Percentiles rank a stretch among this genome's conserved stretches.
Evolutionary conservation across 1,139 yeast species (phyloP).

Genomic region (Candida albicans): DNA sequence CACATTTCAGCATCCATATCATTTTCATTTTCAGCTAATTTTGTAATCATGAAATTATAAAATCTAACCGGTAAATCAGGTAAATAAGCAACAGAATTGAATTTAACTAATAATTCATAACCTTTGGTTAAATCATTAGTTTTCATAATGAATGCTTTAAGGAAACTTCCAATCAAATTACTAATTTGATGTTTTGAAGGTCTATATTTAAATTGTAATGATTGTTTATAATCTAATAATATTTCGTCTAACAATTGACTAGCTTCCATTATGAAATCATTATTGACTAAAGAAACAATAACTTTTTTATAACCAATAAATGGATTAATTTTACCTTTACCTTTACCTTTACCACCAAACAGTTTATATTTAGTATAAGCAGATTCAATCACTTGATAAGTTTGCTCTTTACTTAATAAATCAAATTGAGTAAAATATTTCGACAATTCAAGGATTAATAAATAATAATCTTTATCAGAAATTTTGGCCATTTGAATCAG

Average conservation of each 20-base stretch:
- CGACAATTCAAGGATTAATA: conserved; percentile 21
- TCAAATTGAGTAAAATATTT: conserved; percentile 21
- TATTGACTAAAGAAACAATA: conserved; percentile 51
- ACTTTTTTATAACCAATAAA: conserved; percentile 50
- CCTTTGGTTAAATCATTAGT: conserved; percentile 24
- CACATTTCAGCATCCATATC: conserved; percentile 25
- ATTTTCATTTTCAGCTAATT: conserved; percentile 19
- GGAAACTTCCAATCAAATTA: conserved; percentile 31
- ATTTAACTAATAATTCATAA: conserved; percentile 28
- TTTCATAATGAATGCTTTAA: conserved; percentile 24
- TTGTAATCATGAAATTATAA: conserved; percentile 33
- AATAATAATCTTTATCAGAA: conserved; percentile 2
- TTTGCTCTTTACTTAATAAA: conserved; percentile 17
- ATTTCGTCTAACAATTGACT: conserved; percentile 55
- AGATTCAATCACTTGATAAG: conserved; percentile 29
- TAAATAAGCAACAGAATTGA: conserved; percentile 33
- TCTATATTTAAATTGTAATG: conserved; percentile 15
- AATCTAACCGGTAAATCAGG: conserved; percentile 39
- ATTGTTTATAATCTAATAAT: conserved; percentile 29
- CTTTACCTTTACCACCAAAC: too few species aligned
- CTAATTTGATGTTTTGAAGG: conserved; percentile 29
- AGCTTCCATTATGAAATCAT: conserved; percentile 50
- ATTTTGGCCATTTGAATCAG: conserved; percentile 3
- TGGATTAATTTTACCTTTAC: conserved; percentile 34
- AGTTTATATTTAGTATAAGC: conserved; percentile 27